Base-by-base conservation (phyloP, 2,329 filamentous ascomycete species). In the Beauveria asiatica region DNA sequence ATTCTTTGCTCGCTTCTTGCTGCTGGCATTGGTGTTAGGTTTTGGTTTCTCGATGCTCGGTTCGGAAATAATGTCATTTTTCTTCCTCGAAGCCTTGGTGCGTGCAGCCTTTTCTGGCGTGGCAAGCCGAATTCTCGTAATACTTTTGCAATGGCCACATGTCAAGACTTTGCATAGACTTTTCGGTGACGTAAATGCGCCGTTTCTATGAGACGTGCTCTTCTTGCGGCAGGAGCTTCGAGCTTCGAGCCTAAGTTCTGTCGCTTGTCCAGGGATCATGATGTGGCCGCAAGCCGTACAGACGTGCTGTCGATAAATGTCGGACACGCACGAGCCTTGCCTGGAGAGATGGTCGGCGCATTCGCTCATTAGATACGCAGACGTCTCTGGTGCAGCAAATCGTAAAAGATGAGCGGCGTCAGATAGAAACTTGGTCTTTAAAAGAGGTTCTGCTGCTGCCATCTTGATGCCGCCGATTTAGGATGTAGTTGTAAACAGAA, bases 1-100 rank as follows among this genome's bases (percentile, higher is more conserved):
- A 62, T 75, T 81, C 73, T 85, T 88, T 37, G 85, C 82, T 54
- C 84, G 78, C 73, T 86, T 87, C 72, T 84, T 86, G 73, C 82
- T 86, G 72, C 73, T 83, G 8, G 82, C 79, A 67, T 82, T 85
- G 39, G 79, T 73, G 2, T 78, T 75, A 17, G 62, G 66, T 62
- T 70, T 66, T 67, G 76, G 56, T 70, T 60, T 55, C 21, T 66
- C 66, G 11, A 62, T 51, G n/a, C 57, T 21, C 48, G 48, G 49
- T 25, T 2, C 16, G 5, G 27, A 33, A 19, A 57, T 23, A 11
- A 37, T 45, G 37, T 52, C 6, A 6, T 13, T 44, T 37, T 64
- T 51, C 39, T 66, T 62, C 58, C 69, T 72, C 19, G 62, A 55
- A n/a, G 56, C 44, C 53, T 65, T 67, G 25, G 62, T 67, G 60